Conservation (phyloP, 768 basidiomycete genomes). For the Suillus luteus region DNA sequence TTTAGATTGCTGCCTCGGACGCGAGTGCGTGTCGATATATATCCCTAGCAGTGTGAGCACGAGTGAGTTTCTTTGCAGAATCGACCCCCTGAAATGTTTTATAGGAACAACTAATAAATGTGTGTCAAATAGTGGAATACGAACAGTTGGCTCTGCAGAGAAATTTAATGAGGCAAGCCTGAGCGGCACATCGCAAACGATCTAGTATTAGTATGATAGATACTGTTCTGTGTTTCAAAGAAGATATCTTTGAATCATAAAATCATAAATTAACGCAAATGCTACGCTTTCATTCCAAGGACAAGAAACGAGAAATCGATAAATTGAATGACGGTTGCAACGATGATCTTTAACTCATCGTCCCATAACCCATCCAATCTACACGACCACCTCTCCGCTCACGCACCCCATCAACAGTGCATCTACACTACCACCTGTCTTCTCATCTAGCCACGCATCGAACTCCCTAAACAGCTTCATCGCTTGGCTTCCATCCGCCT, state of each 20-base stretch:
- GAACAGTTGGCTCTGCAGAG: not conserved
- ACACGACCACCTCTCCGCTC: constrained; percentile 56
- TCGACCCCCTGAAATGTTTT: not conserved
- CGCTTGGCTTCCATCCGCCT: constrained; percentile 54
- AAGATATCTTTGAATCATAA: not conserved
- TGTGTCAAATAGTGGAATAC: not conserved
- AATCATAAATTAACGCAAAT: not conserved
- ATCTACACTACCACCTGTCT: constrained; percentile 67
- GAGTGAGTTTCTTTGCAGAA: not conserved
- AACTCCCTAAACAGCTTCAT: constrained; percentile 76
- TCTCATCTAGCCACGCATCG: constrained; percentile 72
- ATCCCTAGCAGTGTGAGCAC: not conserved
- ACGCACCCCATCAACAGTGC: constrained; percentile 69
- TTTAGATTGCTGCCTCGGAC: too few relatives aligned
- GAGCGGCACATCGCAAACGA: not conserved
- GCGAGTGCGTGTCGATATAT: not conserved
- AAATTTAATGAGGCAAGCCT: not conserved
- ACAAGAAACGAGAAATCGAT: not conserved
- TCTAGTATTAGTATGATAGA: not conserved
- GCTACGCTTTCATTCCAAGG: not conserved
- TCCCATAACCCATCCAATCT: not conserved
- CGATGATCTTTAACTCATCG: not conserved
- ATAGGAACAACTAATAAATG: not conserved
- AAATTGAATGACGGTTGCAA: not conserved
- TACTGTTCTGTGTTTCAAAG: not conserved